phyloP scores from a whole-genome alignment of 345 rosid species.

The Limnanthes douglasii region DNA sequence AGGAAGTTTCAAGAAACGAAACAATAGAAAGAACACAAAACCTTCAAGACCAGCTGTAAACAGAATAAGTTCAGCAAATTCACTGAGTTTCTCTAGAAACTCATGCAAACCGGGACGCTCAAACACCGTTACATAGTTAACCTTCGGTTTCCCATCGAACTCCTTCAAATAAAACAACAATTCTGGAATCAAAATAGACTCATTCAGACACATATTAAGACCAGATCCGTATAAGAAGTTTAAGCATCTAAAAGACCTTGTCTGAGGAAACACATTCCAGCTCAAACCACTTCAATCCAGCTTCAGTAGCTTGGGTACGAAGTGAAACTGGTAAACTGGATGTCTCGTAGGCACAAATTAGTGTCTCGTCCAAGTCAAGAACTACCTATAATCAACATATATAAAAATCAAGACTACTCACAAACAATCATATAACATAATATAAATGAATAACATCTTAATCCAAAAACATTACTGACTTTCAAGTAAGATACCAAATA shows the following conservation, averaged over 20 bases:
- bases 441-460: no score
- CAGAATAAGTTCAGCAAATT: conserved; percentile 72
- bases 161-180: conserved; percentile 37
- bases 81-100: conserved; percentile 52
- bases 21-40: conserved; percentile 14
- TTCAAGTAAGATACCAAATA: no score
- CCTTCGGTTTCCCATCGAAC: conserved; percentile 54
- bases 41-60: conserved; percentile 99
- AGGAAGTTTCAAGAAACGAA: neutral
- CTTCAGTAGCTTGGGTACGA: conserved; percentile 54
- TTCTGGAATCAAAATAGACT: conserved; percentile 12
- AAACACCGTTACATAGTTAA: conserved; percentile 76
- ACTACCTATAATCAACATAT: conserved; percentile 50
- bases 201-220: neutral
- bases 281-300: conserved; percentile 84
- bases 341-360: conserved; percentile 86
- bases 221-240: neutral
- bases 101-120: conserved; percentile 92
- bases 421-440: no score
- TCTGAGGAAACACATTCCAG: conserved; percentile 82
- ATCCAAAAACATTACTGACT: no score
- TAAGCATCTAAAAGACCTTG: conserved; percentile 35
- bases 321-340: conserved; percentile 56
- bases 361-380: conserved; percentile 94
- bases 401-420: conserved; percentile 5